These are phyloP conservation scores for Mucor circinelloides DNA, from an alignment of 371 early-diverging fungal species.

Conservation along the genomic window DNA sequence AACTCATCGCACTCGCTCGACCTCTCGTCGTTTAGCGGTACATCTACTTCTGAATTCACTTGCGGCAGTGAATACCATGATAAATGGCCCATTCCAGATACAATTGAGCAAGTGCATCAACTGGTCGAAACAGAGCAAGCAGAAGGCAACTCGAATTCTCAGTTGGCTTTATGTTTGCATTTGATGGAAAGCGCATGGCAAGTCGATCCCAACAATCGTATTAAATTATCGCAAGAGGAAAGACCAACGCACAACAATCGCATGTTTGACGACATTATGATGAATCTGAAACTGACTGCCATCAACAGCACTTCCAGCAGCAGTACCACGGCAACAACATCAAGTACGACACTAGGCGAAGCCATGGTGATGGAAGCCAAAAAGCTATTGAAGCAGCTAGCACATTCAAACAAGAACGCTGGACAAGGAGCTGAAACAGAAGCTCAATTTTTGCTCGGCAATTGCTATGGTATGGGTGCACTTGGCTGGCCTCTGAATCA, in stretches of 20 bases:
- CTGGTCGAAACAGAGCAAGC: constrained; percentile 25
- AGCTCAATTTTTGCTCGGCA: constrained; percentile 90
- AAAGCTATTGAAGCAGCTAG: constrained; percentile 71
- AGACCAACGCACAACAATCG: neutral
- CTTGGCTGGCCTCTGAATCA: constrained; percentile 79
- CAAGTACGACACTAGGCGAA: constrained; percentile 44
- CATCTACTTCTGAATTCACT: neutral
- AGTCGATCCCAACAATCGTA: constrained; percentile 17
- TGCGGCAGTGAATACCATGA: constrained; percentile 10
- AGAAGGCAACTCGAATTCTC: constrained; percentile 15
- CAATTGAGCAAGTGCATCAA: constrained; percentile 23
- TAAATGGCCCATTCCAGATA: constrained; percentile 30
- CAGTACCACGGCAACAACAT: neutral
- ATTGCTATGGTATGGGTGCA: constrained; percentile 81
- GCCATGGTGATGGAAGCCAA: constrained; percentile 66
- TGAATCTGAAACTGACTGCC: neutral
- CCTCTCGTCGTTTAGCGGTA: neutral
- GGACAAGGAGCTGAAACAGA: constrained; percentile 75
- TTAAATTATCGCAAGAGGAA: neutral
- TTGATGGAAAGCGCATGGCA: constrained; percentile 23
- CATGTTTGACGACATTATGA: constrained; percentile 3
- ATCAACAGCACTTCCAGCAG: neutral
- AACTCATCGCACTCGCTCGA: neutral
- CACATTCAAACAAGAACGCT: constrained; percentile 59
- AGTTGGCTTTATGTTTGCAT: constrained; percentile 23